These are phyloP conservation scores for Nicotiana paniculata DNA, from an alignment of 257 asterid species.

Conservation along the genomic window DNA sequence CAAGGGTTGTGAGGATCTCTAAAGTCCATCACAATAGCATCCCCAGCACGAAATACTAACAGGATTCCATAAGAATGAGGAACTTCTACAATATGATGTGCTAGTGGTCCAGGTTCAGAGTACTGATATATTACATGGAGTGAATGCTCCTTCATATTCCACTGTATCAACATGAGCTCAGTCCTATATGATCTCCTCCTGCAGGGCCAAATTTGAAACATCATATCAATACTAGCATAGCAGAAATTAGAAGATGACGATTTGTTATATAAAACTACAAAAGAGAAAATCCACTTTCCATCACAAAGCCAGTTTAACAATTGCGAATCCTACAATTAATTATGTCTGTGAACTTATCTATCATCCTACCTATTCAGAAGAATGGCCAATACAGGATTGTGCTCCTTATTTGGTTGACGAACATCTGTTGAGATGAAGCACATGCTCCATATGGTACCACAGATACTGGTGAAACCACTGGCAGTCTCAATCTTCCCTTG, in stretches of 20 bases:
- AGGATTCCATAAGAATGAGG: constrained; percentile 77
- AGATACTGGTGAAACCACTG: constrained; percentile 46
- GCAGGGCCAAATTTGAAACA: constrained; percentile 15
- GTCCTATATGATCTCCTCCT: constrained; percentile 76
- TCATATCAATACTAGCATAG: constrained; percentile 4
- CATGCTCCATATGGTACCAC: constrained; percentile 99
- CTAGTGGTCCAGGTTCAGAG: constrained; percentile 81
- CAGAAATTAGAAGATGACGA: background rate
- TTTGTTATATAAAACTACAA: constrained; percentile 16
- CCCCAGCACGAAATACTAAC: constrained; percentile 87
- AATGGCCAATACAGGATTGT: constrained; percentile 72
- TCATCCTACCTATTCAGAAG: constrained; percentile 73
- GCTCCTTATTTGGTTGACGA: constrained; percentile 39
- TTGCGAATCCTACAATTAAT: constrained; percentile 8
- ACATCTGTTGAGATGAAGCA: constrained; percentile 77
- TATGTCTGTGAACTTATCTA: constrained; percentile 11
- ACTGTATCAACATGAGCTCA: constrained; percentile 74
- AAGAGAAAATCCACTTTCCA: constrained; percentile 1
- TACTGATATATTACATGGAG: constrained; percentile 61
- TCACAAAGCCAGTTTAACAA: constrained; percentile 8
- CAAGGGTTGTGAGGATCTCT: constrained; percentile 60
- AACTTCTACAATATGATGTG: constrained; percentile 83
- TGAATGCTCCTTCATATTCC: constrained; percentile 59
- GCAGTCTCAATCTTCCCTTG: constrained; percentile 44
- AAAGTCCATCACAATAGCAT: constrained; percentile 82